Percentiles rank a stretch among this genome's conserved stretches.
Evolutionary conservation across 805 yeast genomes (phyloP).

Genomic region (Saturnispora hagleri): DNA sequence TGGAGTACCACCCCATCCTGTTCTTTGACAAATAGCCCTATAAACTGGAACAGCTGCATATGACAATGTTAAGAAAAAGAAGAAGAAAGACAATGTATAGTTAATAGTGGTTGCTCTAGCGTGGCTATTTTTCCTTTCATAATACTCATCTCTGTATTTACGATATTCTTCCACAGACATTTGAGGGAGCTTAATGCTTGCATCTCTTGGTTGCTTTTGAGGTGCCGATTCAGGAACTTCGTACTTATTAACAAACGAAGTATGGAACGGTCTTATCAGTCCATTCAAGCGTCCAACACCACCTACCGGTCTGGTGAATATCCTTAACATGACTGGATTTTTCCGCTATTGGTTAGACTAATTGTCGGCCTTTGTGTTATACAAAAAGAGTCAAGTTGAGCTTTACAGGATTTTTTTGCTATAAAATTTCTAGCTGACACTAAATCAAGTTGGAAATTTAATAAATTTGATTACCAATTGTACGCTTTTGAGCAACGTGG

Average conservation of each 20-base stretch:
- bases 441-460: too few species aligned
- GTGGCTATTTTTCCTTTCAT: constrained; percentile 20
- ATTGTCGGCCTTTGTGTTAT: background rate
- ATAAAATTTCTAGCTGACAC: too few species aligned
- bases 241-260: background rate
- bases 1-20: constrained; percentile 95
- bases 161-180: constrained; percentile 27
- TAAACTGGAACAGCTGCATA: constrained; percentile 92
- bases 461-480: background rate
- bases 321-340: background rate
- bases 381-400: background rate
- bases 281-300: background rate
- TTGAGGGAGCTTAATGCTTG: constrained; percentile 19
- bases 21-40: constrained; percentile 83
- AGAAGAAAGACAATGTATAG: constrained; percentile 58
- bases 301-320: background rate
- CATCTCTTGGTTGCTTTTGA: constrained; percentile 8
- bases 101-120: constrained; percentile 50
- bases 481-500: background rate
- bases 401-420: background rate
- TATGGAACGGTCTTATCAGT: constrained; percentile 3
- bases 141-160: constrained; percentile 20
- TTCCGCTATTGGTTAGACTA: background rate
- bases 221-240: constrained; percentile 14
- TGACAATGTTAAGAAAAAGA: constrained; percentile 65